phyloP scores from a whole-genome alignment of 768 basidiomycete genomes.

The Suillus brevipes region DNA sequence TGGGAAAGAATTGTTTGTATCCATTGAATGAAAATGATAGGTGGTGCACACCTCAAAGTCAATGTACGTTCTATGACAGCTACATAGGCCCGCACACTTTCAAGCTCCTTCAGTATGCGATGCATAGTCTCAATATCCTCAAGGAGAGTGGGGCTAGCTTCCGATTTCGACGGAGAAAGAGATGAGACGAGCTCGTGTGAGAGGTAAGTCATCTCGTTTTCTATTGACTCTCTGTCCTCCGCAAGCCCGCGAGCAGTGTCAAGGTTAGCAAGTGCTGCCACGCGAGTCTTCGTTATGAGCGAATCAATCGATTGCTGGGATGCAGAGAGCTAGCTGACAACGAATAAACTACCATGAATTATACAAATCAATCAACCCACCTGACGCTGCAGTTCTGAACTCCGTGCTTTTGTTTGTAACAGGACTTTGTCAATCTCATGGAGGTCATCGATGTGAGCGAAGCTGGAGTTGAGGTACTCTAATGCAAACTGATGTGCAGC shows the following conservation, averaged over 20 bases:
- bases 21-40: conserved; percentile 7
- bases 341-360: background rate
- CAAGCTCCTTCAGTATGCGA: conserved; percentile 71
- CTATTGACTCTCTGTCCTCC: conserved; percentile 71
- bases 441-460: conserved; percentile 48
- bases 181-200: conserved; percentile 64
- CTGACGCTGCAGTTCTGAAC: conserved; percentile 3
- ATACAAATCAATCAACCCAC: conserved; percentile 1
- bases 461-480: conserved; percentile 44
- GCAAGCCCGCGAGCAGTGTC: conserved; percentile 72
- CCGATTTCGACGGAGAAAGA: conserved; percentile 41
- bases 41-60: conserved; percentile 59
- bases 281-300: conserved; percentile 50
- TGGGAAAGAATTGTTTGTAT: conserved; percentile 27
- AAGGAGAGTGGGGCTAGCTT: conserved; percentile 61
- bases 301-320: conserved; percentile 51
- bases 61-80: conserved; percentile 71
- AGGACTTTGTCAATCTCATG: conserved; percentile 42
- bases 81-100: conserved; percentile 75
- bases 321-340: conserved; percentile 54
- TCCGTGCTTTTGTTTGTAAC: conserved; percentile 40
- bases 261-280: conserved; percentile 48
- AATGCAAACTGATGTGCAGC: conserved; percentile 36
- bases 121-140: conserved; percentile 84
- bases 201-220: conserved; percentile 74